phyloP scores from a whole-genome alignment of 768 basidiomycete genomes.

The Pisolithus microcarpus region DNA sequence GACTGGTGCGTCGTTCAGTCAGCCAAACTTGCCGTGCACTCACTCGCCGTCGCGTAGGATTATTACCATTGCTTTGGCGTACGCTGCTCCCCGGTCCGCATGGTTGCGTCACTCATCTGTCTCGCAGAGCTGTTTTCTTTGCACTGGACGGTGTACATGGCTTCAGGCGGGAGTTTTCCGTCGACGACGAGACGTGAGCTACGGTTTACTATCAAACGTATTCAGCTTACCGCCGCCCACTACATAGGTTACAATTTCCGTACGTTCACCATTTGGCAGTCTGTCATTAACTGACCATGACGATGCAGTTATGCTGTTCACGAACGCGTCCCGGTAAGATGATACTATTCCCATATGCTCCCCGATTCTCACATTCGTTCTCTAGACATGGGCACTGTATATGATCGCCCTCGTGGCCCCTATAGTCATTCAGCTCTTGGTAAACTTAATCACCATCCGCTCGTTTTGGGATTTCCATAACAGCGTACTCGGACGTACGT shows the following conservation, averaged over 20 bases:
- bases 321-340: slow-evolving; percentile 70
- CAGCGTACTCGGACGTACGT: slow-evolving; percentile 41
- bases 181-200: slow-evolving; percentile 64
- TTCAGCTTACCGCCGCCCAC: slow-evolving; percentile 11
- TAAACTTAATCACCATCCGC: slow-evolving; percentile 68
- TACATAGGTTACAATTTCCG: slow-evolving; percentile 19
- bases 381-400: slow-evolving; percentile 42
- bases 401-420: slow-evolving; percentile 60
- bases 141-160: slow-evolving; percentile 60
- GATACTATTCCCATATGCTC: not conserved
- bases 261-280: slow-evolving; percentile 4
- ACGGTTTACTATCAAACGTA: not conserved
- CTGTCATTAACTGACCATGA: slow-evolving; percentile 4
- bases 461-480: slow-evolving; percentile 88
- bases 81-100: slow-evolving; percentile 15
- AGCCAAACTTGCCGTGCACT: not conserved
- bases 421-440: slow-evolving; percentile 54
- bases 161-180: slow-evolving; percentile 71
- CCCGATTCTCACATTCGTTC: not conserved
- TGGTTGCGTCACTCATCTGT: not conserved
- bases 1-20: slow-evolving; percentile 54
- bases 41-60: slow-evolving; percentile 38
- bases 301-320: slow-evolving; percentile 53
- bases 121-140: slow-evolving; percentile 51
- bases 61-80: slow-evolving; percentile 63